phyloP scores from a whole-genome alignment of 2,329 filamentous ascomycete genomes.

The Leptosphaerulina australis region DNA sequence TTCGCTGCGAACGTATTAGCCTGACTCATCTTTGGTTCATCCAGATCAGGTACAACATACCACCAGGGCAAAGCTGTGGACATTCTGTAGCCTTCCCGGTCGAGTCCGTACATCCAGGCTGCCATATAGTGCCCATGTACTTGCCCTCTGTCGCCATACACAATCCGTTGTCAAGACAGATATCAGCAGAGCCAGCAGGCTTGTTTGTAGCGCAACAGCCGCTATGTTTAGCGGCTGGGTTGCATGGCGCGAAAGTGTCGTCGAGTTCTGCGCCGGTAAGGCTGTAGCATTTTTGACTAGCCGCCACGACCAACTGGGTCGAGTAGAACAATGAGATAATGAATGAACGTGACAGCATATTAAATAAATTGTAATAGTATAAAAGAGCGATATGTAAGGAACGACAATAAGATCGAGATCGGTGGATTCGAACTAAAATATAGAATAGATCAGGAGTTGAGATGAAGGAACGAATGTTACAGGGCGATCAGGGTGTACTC shows the following conservation, averaged over 20 bases:
- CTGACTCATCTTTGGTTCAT: not conserved
- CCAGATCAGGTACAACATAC: slow-evolving; percentile 23
- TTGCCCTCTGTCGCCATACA: slow-evolving; percentile 41
- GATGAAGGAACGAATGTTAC: slow-evolving; percentile 3
- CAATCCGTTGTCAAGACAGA: slow-evolving; percentile 43
- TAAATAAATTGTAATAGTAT: slow-evolving; percentile 18
- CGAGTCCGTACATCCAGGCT: slow-evolving; percentile 45
- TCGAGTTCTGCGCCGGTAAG: slow-evolving; percentile 40
- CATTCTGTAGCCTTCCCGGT: slow-evolving; percentile 38
- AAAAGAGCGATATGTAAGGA: not conserved
- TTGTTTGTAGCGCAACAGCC: slow-evolving; percentile 43
- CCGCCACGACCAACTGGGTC: slow-evolving; percentile 19
- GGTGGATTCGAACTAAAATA: slow-evolving; percentile 1
- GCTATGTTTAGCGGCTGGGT: slow-evolving; percentile 36
- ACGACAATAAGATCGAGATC: not conserved
- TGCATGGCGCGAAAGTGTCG: slow-evolving; percentile 39
- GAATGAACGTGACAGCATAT: slow-evolving; percentile 26
- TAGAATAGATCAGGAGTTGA: slow-evolving; percentile 3
- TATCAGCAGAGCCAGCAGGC: slow-evolving; percentile 30
- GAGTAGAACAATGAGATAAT: slow-evolving; percentile 23
- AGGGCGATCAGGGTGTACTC: slow-evolving; percentile 11
- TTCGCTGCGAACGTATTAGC: slow-evolving; percentile 13
- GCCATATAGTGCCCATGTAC: slow-evolving; percentile 43
- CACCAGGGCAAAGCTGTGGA: slow-evolving; percentile 38
- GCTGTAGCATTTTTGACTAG: slow-evolving; percentile 39